Conservation (phyloP, 176 grass and related monocot genomes). For the Aegilops sharonensis region DNA sequence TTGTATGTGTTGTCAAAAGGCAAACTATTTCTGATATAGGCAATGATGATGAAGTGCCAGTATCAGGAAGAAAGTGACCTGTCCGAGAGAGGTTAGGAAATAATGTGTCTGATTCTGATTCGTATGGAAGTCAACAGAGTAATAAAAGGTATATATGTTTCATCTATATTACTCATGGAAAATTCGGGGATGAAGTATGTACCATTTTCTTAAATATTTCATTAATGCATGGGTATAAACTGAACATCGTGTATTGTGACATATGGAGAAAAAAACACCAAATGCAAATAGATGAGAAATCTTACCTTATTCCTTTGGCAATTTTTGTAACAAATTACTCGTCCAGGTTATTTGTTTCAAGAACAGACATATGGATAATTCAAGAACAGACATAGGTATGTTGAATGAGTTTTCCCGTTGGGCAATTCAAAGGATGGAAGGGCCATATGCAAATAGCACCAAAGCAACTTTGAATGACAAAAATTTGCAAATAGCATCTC, state of each 20-base stretch:
- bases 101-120: slow-evolving; percentile 35
- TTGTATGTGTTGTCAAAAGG: slow-evolving; percentile 63
- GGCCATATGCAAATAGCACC: too few species aligned
- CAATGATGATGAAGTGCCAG: slow-evolving; percentile 32
- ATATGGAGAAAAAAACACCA: not conserved
- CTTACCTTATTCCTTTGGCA: not conserved
- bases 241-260: not conserved
- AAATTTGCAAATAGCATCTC: too few species aligned
- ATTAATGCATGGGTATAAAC: slow-evolving; percentile 22
- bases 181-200: slow-evolving; percentile 82
- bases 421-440: too few species aligned
- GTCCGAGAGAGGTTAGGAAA: slow-evolving; percentile 61
- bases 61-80: slow-evolving; percentile 34
- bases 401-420: too few species aligned
- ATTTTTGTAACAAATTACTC: not conserved
- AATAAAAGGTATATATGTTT: slow-evolving; percentile 52
- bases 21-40: slow-evolving; percentile 25
- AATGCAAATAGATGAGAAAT: not conserved
- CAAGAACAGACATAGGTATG: too few species aligned
- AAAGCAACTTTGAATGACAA: too few species aligned
- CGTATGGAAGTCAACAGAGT: slow-evolving; percentile 24
- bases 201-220: slow-evolving; percentile 11
- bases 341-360: too few species aligned
- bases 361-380: too few species aligned
- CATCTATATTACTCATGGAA: too few species aligned